Base-by-base conservation (phyloP, 225 moss, liverwort and hornwort species). In the Pseudoscleropodium purum region DNA sequence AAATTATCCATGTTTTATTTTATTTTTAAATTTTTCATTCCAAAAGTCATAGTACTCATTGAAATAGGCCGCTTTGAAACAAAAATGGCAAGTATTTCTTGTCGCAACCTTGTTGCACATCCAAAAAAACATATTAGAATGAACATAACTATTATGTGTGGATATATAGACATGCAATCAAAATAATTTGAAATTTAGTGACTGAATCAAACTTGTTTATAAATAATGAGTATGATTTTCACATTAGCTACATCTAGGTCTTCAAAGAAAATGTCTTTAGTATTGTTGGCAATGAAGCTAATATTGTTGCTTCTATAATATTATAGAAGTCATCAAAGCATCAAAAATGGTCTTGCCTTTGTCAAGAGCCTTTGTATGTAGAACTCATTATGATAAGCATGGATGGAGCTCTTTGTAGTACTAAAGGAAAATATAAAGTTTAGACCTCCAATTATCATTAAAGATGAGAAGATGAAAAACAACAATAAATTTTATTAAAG, bases 81-180 rank as follows among this genome's bases (percentile, higher is more conserved):
- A 33, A 65, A 62, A 33, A 5, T 9, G 0, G 1, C 2, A 9
- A 0, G 9, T 65, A 2, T 33, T 33, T 65, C 4, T 33, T 65
- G 33, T 8, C 31, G 31, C 13, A 3, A 15, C 31, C 31, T 4
- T 78, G 7, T 8, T 77, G 24, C 4, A 24, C 24, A 37, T 78
- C 24, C 3, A 36, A 78, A 78, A 54, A 52, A 77, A 23, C 8
- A 52, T 78, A 0, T 54, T 37, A 54, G 3, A 56, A 24, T 25
- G 9, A 37, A 54, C 1, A 15, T 15, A 25, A 37, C 6, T 25
- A 24, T n/a, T n/a, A 54, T 15, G 1, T 54, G 15, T 54, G 15
- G 9, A 78, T 21, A 36, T 37, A 1, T 36, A 36, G 3, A 24
- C 15, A 54, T 36, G 6, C 2, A 77, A 21, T 52, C 3, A 52